Base-by-base conservation (phyloP, 305 asterid genomes). In the Fraxinus nigra region DNA sequence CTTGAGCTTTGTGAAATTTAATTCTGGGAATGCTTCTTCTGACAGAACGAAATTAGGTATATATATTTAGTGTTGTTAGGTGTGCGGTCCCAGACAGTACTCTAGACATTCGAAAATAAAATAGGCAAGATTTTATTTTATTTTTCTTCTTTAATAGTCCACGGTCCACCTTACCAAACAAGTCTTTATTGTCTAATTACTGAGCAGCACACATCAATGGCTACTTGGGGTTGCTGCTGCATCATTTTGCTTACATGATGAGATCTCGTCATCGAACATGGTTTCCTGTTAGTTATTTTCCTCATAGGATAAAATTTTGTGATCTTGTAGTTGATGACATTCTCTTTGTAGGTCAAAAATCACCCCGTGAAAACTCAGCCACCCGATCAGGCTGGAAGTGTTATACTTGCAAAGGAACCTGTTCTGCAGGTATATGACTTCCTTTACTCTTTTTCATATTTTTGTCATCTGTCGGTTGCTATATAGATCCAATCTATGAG, bases 291-390 rank as follows among this genome's bases (percentile, higher is more conserved):
- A 20, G 33, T 63, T 63, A 63, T 20, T 24, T 63, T 24, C 72
- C 33, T 18, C 16, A 37, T 6, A 33, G 1, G 35, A 51, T 48
- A 33, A 13, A 81, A 5, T 81, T 13, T 28, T 40, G 35, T 78
- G 38, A 9, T 28, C 51, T 18, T 75, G 73, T 61, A 69, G 48
- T 63, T 87, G 81, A 83, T 79, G 43, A 16, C 5, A 1, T 87
- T 38, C 35, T 77, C 75, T 37, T 74, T 80, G 80, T 81, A 96
- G 99, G 94, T 96, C 3, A 94, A 93, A 88, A 90, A 83, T 79
- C 99, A 96, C 86, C 99, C 99, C 0, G 97, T 96, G 84, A 96
- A 94, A 88, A 86, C 94, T 83, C 98, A 96, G 89, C 92, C 97
- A 61, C 83, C 92, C 0, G 99, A 94, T 70, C 97, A 76, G 84